Evolutionary conservation across 1,284 basidiomycete species (phyloP).

Genomic region (Pterulicium gracile): DNA sequence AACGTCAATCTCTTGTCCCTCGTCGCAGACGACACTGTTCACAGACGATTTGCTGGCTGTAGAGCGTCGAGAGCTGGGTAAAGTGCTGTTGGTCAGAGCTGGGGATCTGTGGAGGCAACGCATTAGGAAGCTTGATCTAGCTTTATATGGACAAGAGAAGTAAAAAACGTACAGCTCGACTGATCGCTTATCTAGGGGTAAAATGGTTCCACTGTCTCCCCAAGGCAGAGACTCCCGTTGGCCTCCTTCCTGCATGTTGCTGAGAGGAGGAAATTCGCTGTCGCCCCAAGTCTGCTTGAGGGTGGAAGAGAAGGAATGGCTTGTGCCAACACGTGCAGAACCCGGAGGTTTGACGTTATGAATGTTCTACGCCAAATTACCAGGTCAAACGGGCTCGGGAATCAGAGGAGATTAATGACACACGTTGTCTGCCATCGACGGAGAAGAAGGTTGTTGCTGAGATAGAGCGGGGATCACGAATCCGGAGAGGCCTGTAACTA

Average conservation of each 20-base stretch:
- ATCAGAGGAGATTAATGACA: background rate
- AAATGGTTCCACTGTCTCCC: background rate
- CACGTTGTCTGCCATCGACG: background rate
- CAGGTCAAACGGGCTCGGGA: background rate
- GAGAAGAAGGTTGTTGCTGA: background rate
- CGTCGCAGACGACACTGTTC: conserved; percentile 10
- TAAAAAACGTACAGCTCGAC: no score
- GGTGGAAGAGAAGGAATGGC: background rate
- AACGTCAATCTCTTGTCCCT: conserved; percentile 27
- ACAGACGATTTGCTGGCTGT: conserved; percentile 2
- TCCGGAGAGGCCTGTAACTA: no score
- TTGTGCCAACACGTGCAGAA: background rate
- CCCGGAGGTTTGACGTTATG: background rate
- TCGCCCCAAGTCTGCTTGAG: conserved; percentile 2
- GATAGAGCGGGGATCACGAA: background rate
- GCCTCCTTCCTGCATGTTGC: background rate
- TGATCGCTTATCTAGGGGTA: no score
- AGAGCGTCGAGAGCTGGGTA: background rate
- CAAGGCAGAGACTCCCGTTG: background rate
- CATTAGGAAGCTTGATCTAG: background rate
- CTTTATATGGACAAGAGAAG: background rate
- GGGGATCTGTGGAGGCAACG: conserved; percentile 1
- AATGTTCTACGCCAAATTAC: background rate
- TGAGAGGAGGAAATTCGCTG: conserved; percentile 2
- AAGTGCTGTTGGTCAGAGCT: background rate